Base-by-base conservation (phyloP, 768 basidiomycete species). In the Phylloporus scabripes region DNA sequence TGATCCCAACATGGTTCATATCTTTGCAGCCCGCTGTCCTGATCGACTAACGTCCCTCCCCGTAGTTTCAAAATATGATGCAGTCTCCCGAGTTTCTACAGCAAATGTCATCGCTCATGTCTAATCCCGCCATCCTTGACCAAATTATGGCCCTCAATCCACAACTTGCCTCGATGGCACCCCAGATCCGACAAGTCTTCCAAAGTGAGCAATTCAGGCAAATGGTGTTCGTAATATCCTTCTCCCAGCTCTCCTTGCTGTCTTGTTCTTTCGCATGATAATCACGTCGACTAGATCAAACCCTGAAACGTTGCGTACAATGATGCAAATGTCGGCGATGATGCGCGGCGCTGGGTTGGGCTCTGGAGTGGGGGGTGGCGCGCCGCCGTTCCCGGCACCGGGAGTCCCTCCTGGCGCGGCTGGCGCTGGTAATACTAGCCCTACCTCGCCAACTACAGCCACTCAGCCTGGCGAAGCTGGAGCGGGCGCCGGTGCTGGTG, bases 1-100 rank as follows among this genome's bases (percentile, higher is more conserved):
- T 58, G 95, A 97, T 64, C 94, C 94, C 0, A 96, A 97, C 65
- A 89, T 95, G 82, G 92, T 91, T 51, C 55, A 80, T 52, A 14
- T 29, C 70, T 39, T 32, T 18, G 21, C 24, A 26, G 9, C n/a
- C 12, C 12, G 4, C 9, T 15, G 20, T 24, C 21, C n/a, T 8
- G 20, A 41, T 41, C 18, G 20, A 32, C 46, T 45, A 10, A 59
- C 29, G 12, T 29, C 15, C 7, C 17, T 17, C 5, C 20, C 10
- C 6, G 5, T 18, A 92, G 87, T 73, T 94, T 67, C 85, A 92
- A 63, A 73, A 73, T 24, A 85, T 97, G 87, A 78, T 96, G 76
- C 82, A 86, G 60, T 84, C 81, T 15, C 89, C 89, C 1, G 77
- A 89, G 54, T 92, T 94, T 58, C 66, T 93, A 34, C 80, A 88